A percentile compares a stretch with the other conserved stretches of the same genome.
These are phyloP conservation scores for Melaleuca quinquenervia DNA, from an alignment of 345 rosid genomes.

Conservation along the genomic window DNA sequence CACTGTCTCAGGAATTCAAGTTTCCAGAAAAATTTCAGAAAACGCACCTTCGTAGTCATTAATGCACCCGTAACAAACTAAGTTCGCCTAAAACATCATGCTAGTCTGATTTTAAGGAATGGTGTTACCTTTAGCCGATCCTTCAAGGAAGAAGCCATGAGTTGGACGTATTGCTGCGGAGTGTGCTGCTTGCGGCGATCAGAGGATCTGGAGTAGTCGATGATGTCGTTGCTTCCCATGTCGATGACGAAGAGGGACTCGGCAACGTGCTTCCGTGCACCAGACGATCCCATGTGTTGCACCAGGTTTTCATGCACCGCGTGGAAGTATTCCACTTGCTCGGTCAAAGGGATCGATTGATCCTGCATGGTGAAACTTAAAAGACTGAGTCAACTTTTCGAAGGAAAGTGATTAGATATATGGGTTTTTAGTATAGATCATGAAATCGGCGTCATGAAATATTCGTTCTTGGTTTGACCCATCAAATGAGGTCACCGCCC, in stretches of 20 bases:
- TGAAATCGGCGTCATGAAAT: not conserved
- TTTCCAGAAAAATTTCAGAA: not conserved
- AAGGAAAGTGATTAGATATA: not conserved
- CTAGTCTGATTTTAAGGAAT: not conserved
- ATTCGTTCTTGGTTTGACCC: not conserved
- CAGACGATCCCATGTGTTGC: constrained; percentile 2
- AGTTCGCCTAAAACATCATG: not conserved
- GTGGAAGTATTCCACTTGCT: constrained; percentile 8
- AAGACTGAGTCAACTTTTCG: rapidly evolving
- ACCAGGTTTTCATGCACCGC: not conserved
- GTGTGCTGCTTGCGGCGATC: not conserved
- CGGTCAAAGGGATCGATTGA: constrained; percentile 11
- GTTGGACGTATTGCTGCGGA: constrained; percentile 4
- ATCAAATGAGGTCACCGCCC: not conserved
- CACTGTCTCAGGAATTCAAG: constrained; percentile 17
- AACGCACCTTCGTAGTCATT: not conserved
- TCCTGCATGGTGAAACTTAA: rapidly evolving
- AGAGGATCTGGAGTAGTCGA: constrained; percentile 4
- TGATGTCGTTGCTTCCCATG: constrained; percentile 15
- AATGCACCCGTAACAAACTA: not conserved
- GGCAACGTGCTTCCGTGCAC: not conserved
- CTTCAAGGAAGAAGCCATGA: constrained; percentile 5
- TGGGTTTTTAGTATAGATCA: not conserved
- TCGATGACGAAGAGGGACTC: constrained; percentile 6
- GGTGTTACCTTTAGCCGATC: constrained; percentile 1